These are phyloP conservation scores for Rhizopogon sp. DNA, from an alignment of 768 basidiomycete genomes.

Conservation along the genomic window DNA sequence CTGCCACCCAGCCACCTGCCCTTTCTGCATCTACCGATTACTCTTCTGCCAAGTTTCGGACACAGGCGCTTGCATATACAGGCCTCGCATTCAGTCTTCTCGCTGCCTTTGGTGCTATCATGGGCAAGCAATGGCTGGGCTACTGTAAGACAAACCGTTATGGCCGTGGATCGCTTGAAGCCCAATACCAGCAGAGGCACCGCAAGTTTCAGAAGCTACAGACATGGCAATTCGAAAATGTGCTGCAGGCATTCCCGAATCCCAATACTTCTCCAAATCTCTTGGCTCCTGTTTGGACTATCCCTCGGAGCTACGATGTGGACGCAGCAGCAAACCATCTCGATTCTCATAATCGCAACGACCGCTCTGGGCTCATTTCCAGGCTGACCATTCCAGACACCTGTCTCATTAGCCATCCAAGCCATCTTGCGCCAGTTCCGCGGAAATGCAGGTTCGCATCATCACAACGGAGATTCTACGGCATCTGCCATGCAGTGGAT, in stretches of 20 bases:
- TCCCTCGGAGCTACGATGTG: background rate
- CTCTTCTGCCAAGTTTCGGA: background rate
- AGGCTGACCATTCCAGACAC: slow-evolving; percentile 6
- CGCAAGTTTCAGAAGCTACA: too few species aligned
- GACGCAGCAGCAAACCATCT: background rate
- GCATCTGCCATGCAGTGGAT: background rate
- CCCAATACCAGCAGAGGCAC: too few species aligned
- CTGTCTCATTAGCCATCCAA: background rate
- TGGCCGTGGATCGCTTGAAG: background rate
- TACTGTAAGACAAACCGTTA: background rate
- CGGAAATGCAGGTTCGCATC: background rate
- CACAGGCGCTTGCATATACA: slow-evolving; percentile 7
- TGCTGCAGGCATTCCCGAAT: background rate
- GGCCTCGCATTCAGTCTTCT: slow-evolving; percentile 7
- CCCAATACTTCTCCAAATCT: background rate
- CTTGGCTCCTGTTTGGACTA: too few species aligned
- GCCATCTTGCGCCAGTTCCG: too few species aligned
- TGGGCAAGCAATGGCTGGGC: slow-evolving; percentile 13
- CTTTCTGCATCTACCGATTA: background rate
- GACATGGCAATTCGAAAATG: too few species aligned
- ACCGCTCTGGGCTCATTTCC: background rate
- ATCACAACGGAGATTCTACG: too few species aligned
- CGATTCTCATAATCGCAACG: slow-evolving; percentile 3
- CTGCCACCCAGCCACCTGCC: background rate
- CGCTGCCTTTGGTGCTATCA: slow-evolving; percentile 8